These are phyloP conservation scores for Chalara sp. DNA, from an alignment of 2,329 filamentous ascomycete genomes.

Conservation along the genomic window DNA sequence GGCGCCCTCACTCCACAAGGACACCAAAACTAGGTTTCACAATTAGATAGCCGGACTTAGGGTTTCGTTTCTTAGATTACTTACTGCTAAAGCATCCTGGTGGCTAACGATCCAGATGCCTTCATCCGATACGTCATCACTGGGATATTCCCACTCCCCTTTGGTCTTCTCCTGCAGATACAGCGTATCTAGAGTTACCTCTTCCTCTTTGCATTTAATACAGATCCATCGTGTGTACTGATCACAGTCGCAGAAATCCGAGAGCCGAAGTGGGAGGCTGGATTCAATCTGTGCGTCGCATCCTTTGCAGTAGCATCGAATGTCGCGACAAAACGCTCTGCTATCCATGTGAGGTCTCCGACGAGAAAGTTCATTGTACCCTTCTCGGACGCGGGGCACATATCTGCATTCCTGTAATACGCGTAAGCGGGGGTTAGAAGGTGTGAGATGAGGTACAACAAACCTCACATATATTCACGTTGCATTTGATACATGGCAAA, in stretches of 20 bases:
- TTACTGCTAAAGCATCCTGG: slow-evolving; percentile 2
- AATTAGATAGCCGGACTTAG: background rate
- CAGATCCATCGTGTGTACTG: slow-evolving; percentile 15
- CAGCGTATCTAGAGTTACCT: background rate
- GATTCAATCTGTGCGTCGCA: slow-evolving; percentile 9
- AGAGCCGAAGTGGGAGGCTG: slow-evolving; percentile 6
- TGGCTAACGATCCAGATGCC: slow-evolving; percentile 2
- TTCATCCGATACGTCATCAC: background rate
- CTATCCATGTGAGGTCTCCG: slow-evolving; percentile 4
- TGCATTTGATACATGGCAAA: slow-evolving; percentile 9
- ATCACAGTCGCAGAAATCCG: slow-evolving; percentile 11
- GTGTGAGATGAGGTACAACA: background rate
- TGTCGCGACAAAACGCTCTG: background rate
- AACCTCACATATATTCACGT: slow-evolving; percentile 11
- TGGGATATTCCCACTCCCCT: background rate
- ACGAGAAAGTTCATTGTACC: background rate
- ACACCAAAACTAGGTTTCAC: slow-evolving; percentile 10
- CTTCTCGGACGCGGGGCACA: slow-evolving; percentile 7
- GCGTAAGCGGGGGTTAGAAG: background rate
- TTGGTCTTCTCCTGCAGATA: slow-evolving; percentile 5
- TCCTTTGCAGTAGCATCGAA: slow-evolving; percentile 8
- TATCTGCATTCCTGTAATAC: slow-evolving; percentile 9
- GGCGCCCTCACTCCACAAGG: slow-evolving; percentile 10
- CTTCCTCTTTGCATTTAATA: slow-evolving; percentile 7
- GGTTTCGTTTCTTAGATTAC: background rate